Conservation (phyloP, 169 alveolate species). For the Condylostoma magnum region DNA sequence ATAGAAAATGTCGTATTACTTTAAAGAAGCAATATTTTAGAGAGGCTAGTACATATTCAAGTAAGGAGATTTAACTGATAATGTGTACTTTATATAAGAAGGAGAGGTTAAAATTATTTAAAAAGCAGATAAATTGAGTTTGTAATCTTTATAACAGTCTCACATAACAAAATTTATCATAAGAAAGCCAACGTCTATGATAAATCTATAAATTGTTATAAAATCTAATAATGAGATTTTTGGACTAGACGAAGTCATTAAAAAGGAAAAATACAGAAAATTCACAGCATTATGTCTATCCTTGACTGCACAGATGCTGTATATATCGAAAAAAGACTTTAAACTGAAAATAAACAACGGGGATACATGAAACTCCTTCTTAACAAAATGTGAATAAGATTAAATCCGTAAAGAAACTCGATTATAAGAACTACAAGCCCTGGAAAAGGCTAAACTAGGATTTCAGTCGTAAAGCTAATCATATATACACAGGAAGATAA, state of each 20-base stretch:
- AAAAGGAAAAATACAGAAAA: not conserved
- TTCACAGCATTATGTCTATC: not conserved
- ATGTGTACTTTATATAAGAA: conserved; percentile 5
- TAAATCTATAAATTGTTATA: not conserved
- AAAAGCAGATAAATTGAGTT: not conserved
- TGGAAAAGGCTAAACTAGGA: conserved; percentile 4
- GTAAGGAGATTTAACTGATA: conserved; percentile 11
- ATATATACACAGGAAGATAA: too few relatives aligned
- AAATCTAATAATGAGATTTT: conserved; percentile 5
- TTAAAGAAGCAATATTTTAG: not conserved
- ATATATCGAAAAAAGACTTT: not conserved
- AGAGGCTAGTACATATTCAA: not conserved
- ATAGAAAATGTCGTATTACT: conserved; percentile 13
- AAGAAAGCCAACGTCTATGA: not conserved
- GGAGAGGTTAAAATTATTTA: conserved; percentile 8
- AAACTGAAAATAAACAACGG: not conserved
- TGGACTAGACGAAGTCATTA: conserved; percentile 7
- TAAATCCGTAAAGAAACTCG: not conserved
- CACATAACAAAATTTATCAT: not conserved
- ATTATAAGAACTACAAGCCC: not conserved
- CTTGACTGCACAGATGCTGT: not conserved
- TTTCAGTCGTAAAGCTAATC: not conserved
- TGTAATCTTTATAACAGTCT: not conserved
- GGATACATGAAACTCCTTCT: not conserved
- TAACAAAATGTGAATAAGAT: not conserved